Conservation (phyloP, 139 green algal genomes). For the Spirogloea muscicola region DNA sequence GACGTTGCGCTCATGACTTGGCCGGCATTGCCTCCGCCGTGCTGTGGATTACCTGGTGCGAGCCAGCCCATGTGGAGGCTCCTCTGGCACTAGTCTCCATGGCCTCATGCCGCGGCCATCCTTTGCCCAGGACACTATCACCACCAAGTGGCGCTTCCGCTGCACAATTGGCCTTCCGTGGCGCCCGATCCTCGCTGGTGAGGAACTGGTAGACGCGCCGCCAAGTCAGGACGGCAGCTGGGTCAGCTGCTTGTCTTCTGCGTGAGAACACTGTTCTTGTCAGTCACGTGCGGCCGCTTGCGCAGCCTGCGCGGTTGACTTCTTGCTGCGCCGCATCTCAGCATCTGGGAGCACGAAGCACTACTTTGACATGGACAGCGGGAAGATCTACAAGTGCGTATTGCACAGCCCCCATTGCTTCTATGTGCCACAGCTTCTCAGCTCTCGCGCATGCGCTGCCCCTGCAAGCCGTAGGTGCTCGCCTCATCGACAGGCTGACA, state of each 20-base stretch:
- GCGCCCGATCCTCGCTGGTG: constrained; percentile 37
- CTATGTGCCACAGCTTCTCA: no score
- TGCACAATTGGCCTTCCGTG: constrained; percentile 37
- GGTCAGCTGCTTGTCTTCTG: background rate
- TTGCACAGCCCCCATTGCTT: no score
- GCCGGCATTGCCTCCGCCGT: background rate
- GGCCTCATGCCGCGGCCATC: background rate
- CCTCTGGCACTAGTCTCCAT: background rate
- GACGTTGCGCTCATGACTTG: background rate
- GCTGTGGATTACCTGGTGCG: background rate
- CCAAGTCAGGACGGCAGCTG: background rate
- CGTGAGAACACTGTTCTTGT: background rate
- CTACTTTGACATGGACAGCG: constrained; percentile 26
- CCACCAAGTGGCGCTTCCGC: constrained; percentile 40
- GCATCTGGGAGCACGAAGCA: constrained; percentile 38
- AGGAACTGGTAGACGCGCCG: no score
- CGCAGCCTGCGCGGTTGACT: background rate
- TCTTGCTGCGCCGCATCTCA: background rate
- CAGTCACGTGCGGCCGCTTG: background rate
- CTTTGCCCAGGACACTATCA: constrained; percentile 20
- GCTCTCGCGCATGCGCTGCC: no score
- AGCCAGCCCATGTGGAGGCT: background rate
- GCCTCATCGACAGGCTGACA: no score
- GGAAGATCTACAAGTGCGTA: constrained; percentile 48
- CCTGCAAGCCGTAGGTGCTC: no score